These are phyloP conservation scores for Athelia psychrophila DNA, from an alignment of 1,284 basidiomycete genomes.

Conservation along the genomic window DNA sequence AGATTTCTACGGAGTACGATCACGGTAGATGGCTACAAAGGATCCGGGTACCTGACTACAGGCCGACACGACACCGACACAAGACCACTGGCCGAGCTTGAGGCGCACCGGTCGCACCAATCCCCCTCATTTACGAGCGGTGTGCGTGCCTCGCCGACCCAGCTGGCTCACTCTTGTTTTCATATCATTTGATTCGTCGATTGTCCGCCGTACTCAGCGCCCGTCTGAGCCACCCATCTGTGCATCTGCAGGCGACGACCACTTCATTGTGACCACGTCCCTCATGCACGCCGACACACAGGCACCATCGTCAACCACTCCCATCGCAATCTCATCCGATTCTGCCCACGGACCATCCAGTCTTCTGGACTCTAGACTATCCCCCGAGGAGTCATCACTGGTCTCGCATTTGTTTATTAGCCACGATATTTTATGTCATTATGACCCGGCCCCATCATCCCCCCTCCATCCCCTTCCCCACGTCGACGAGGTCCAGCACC, in stretches of 20 bases:
- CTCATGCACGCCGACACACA: conserved; percentile 68
- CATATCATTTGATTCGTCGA: conserved; percentile 33
- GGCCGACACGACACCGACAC: conserved; percentile 61
- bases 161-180: conserved; percentile 55
- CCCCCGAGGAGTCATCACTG: not conserved
- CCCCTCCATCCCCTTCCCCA: not conserved
- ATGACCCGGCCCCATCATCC: not conserved
- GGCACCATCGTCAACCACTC: conserved; percentile 41
- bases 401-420: conserved; percentile 3
- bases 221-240: conserved; percentile 48
- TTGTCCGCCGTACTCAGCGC: conserved; percentile 32
- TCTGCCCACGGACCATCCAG: not conserved
- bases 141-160: conserved; percentile 49
- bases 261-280: conserved; percentile 74
- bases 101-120: conserved; percentile 37
- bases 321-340: not conserved
- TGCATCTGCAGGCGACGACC: conserved; percentile 67
- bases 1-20: conserved; percentile 23
- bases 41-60: conserved; percentile 41
- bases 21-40: conserved; percentile 43
- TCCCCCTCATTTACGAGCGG: conserved; percentile 32
- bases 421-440: not conserved
- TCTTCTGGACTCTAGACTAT: conserved; percentile 3
- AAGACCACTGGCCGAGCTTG: conserved; percentile 58
- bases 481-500: conserved; percentile 20